phyloP scores from a whole-genome alignment of 2,329 filamentous ascomycete genomes.

The Fusarium staphyleae region DNA sequence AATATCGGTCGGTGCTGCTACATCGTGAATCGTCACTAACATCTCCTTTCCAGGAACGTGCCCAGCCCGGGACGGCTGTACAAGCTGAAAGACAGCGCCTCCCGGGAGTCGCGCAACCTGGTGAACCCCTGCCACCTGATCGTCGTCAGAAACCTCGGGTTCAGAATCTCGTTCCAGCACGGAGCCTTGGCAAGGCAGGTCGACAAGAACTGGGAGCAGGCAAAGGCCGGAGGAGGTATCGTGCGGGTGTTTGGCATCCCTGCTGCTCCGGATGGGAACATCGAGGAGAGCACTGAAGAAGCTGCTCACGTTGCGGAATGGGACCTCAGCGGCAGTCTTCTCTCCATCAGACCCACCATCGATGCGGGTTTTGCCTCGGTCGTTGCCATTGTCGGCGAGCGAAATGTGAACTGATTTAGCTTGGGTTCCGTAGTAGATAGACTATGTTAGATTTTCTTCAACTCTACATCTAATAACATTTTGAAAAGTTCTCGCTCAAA shows the following conservation, averaged over 20 bases:
- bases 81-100: constrained; percentile 13
- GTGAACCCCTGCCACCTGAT: constrained; percentile 30
- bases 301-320: constrained; percentile 31
- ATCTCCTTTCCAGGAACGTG: constrained; percentile 16
- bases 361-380: constrained; percentile 32
- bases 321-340: constrained; percentile 8
- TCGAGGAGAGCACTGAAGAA: constrained; percentile 23
- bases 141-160: constrained; percentile 28
- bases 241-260: constrained; percentile 29
- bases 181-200: not conserved
- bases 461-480: too few relatives aligned
- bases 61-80: constrained; percentile 28
- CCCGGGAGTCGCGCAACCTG: constrained; percentile 28
- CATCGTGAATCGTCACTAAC: not conserved
- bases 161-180: constrained; percentile 22
- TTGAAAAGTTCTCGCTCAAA: too few relatives aligned
- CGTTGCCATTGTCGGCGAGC: constrained; percentile 29
- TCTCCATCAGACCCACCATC: constrained; percentile 17
- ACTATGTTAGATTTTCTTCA: too few relatives aligned
- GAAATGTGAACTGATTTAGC: constrained; percentile 12
- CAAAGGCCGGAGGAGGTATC: constrained; percentile 16
- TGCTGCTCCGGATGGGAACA: constrained; percentile 23
- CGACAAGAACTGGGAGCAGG: constrained; percentile 15
- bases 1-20: too few relatives aligned
- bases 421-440: too few relatives aligned